Base-by-base conservation (phyloP, 257 asterid species). In the Petrea volubilis region DNA sequence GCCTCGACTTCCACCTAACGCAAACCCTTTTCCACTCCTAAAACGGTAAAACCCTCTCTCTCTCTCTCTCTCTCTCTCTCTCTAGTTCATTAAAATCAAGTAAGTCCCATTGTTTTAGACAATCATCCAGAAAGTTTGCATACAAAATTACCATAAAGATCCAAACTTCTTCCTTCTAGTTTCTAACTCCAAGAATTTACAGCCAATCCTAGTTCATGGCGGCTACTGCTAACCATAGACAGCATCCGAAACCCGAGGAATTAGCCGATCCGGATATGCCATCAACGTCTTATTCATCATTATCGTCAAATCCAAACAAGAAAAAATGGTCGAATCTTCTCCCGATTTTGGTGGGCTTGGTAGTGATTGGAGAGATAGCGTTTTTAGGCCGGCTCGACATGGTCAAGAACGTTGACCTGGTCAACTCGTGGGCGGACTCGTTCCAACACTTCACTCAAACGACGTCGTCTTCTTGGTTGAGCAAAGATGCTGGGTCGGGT, bases 361-460 rank as follows among this genome's bases (percentile, higher is more conserved):
- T 94, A 73, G 95, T 94, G 50, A 67, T 94, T 23, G 86, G 91
- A 17, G 97, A 94, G 87, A 86, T 94, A 85, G 90, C 86, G 23
- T 91, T 94, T 73, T 65, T 94, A 53, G 88, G 90, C 43, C 85
- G 90, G 56, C 87, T 94, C 38, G 97, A 94, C 74, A 71, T 88
- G 90, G 89, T 80, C 47, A 90, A 92, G 80, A 87, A 92, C 25
- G 90, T 81, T 8, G 94, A 91, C 83, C 64, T 90, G 55, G 90
- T 94, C 65, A 88, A 89, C 86, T 85, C 95, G 5, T 93, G 96
- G 98, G 91, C 96, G 33, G 98, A 94, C 77, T 87, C 99, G 0
- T 90, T 95, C 78, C 82, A 90, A 85, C 81, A 76, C 80, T 92
- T 84, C 77, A 87, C 95, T n/a, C 7, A 18, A 23, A 51, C 77